These are phyloP conservation scores for Cladophialophora exuberans DNA, from an alignment of 2,329 filamentous ascomycete species.

Conservation along the genomic window DNA sequence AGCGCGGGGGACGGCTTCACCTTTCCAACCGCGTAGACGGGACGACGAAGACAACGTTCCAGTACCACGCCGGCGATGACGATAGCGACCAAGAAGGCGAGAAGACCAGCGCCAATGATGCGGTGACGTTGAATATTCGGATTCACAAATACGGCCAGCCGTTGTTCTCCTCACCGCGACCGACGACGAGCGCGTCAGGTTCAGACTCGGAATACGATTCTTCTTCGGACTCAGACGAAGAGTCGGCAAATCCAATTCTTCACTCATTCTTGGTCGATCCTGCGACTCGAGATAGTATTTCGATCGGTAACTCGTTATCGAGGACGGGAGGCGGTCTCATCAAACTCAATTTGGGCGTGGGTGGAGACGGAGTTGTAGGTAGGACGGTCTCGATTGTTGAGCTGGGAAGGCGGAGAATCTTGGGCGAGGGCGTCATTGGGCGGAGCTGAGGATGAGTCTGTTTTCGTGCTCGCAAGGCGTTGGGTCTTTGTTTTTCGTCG, in stretches of 20 bases:
- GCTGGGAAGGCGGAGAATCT: constrained; percentile 13
- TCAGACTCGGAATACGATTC: constrained; percentile 5
- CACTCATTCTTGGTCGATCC: constrained; percentile 28
- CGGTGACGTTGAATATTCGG: constrained; percentile 12
- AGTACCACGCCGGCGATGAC: too few species aligned
- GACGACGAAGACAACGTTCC: constrained; percentile 21
- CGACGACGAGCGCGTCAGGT: not conserved
- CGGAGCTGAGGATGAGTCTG: constrained; percentile 22
- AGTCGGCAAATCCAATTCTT: constrained; percentile 26
- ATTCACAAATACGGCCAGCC: constrained; percentile 30
- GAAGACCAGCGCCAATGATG: not conserved
- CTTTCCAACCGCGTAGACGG: constrained; percentile 24
- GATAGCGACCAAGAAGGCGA: too few species aligned
- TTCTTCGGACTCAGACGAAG: not conserved
- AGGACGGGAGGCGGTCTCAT: not conserved
- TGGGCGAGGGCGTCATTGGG: constrained; percentile 32
- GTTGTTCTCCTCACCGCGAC: constrained; percentile 15
- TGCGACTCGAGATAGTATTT: not conserved
- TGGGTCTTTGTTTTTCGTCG: not conserved
- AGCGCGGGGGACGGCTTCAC: constrained; percentile 20
- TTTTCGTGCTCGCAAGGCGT: not conserved
- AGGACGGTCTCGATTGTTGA: constrained; percentile 30
- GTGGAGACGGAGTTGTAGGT: constrained; percentile 32
- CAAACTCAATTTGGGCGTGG: constrained; percentile 31
- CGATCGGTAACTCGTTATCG: not conserved